Percentiles rank a stretch among this genome's conserved stretches.
These are phyloP conservation scores for Coleophoma eucalyptorum DNA, from an alignment of 2,329 filamentous ascomycete species.

Conservation along the genomic window DNA sequence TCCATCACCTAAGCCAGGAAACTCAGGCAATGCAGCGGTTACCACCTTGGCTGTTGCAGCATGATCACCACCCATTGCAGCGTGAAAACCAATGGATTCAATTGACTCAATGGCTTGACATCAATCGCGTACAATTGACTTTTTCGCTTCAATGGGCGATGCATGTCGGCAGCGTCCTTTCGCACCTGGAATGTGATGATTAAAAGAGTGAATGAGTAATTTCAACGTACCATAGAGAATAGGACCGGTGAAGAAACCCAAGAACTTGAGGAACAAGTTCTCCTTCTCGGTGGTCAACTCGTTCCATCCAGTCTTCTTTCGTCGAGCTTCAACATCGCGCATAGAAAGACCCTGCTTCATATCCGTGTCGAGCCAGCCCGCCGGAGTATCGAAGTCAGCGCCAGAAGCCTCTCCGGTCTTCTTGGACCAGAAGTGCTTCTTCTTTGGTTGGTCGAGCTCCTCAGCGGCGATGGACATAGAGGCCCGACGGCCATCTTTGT, in stretches of 20 bases:
- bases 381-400: slow-evolving; percentile 40
- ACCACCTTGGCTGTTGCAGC: no score
- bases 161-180: no score
- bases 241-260: slow-evolving; percentile 71
- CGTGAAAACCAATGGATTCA: no score
- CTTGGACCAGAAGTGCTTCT: slow-evolving; percentile 55
- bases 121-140: no score
- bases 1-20: no score
- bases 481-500: slow-evolving; percentile 53
- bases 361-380: slow-evolving; percentile 68
- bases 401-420: slow-evolving; percentile 38
- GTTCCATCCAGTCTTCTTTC: slow-evolving; percentile 67
- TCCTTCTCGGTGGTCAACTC: slow-evolving; percentile 71
- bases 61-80: no score
- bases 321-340: slow-evolving; percentile 57
- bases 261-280: slow-evolving; percentile 71
- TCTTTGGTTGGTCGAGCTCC: slow-evolving; percentile 33
- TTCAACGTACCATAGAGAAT: slow-evolving; percentile 67
- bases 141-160: no score
- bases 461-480: slow-evolving; percentile 37
- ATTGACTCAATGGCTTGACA: no score
- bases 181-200: not conserved
- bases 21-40: no score
- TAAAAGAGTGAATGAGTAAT: not conserved
- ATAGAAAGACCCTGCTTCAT: slow-evolving; percentile 59